Conservation (phyloP, 2,329 filamentous ascomycete genomes). For the Teratosphaeria pseudoeucalypti region DNA sequence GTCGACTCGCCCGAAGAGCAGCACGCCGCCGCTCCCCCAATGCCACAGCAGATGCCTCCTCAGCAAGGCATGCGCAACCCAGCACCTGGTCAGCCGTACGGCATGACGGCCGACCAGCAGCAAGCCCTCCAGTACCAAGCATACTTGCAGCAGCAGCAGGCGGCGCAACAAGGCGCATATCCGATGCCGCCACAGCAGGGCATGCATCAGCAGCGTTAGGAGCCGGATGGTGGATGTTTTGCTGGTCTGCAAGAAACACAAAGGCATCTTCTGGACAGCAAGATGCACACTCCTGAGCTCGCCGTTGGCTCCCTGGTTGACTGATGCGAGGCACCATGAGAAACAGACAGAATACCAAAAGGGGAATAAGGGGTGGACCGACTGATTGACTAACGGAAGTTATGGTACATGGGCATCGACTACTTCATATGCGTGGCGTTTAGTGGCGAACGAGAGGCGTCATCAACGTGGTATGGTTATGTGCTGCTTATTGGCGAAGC, state of each 20-base stretch:
- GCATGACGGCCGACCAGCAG: conserved; percentile 30
- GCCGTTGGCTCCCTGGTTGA: neutral
- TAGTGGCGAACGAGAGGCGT: neutral
- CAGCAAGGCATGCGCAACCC: conserved; percentile 23
- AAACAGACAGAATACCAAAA: neutral
- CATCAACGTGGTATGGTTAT: neutral
- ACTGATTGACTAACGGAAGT: neutral
- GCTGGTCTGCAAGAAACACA: conserved; percentile 2
- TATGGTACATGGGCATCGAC: neutral
- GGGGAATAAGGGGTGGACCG: neutral
- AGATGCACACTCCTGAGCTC: neutral
- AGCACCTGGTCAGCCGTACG: conserved; percentile 19
- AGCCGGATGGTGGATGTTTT: neutral
- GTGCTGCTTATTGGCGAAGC: neutral
- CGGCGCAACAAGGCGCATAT: conserved; percentile 24
- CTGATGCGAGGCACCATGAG: neutral
- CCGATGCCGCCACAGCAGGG: conserved; percentile 28
- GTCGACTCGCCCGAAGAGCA: conserved; percentile 91
- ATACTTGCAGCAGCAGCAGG: conserved; percentile 28
- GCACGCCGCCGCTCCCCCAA: conserved; percentile 43
- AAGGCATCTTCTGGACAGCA: neutral
- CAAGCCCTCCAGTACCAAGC: conserved; percentile 30
- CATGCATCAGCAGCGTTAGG: conserved; percentile 21
- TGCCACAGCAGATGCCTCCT: conserved; percentile 24
- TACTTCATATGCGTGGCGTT: neutral